Evolutionary conservation across 1,139 yeast genomes (phyloP), one percentile per base, ranked within the genome.

Genomic region (Suhomyces atakaporum): DNA sequence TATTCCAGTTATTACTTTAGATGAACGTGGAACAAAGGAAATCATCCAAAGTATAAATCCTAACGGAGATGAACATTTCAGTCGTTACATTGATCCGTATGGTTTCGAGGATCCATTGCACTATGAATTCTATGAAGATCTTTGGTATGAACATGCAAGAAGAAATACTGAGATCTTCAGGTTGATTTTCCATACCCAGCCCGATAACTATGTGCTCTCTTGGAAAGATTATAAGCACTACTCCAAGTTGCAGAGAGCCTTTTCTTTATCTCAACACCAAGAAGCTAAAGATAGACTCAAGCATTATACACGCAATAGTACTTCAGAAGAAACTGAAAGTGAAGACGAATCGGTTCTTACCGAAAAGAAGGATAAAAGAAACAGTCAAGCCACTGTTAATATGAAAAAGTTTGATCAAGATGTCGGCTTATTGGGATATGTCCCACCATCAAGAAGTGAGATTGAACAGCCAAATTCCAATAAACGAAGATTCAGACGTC

Each of bases 201-300:
- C 99, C 0, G 98, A 94, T 59, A 88, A 92, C 56, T 71, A 77
- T 11, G 97, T 92, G 10, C 71, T 73, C 15, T 77, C 92, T 0
- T 94, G 99, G 99, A 77, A 77, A 40, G 96, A 88, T 33, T 94
- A 89, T 58, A 89, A 87, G 56, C 80, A 75, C 25, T 86, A 72
- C 57, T 73, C 77, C 32, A 76, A 74, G 38, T 58, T 84, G 50
- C 70, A 68, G 36, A 63, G 70, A 22, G 85, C 83, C 0, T 84
- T 84, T 53, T 57, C 61, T 29, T 50, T 70, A 26, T 74, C 80
- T 10, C 92, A 72, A 43, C 58, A 54, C 19, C 59, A 58, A 26
- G 75, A 68, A 32, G 62, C 69, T 2, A 63, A 57, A 29, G 47
- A 43, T 28, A 53, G 65, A 42, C 53, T 53, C 23, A 51, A 49